A percentile compares a stretch with the other conserved stretches of the same genome.
Evolutionary conservation across 371 early-diverging fungal species (phyloP).

Genomic region (Saksenaea vasiformis): DNA sequence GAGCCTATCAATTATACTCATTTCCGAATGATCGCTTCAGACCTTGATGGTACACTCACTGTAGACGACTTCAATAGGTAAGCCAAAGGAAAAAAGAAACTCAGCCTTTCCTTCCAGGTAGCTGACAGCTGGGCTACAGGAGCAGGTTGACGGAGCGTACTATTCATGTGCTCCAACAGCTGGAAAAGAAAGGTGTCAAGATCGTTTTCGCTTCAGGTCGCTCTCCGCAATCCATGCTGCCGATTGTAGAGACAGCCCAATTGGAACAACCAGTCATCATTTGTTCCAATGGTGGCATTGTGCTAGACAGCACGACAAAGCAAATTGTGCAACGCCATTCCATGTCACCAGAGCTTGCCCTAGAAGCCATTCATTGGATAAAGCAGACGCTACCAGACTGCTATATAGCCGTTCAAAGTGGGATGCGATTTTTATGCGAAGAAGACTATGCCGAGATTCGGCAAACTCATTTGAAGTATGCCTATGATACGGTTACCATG

Average conservation of each 20-base stretch:
- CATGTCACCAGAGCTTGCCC: slow-evolving; percentile 25
- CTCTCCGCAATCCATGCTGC: slow-evolving; percentile 36
- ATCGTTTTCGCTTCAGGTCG: slow-evolving; percentile 45
- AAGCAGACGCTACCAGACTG: slow-evolving; percentile 27
- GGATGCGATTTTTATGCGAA: slow-evolving; percentile 35
- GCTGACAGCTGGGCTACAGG: slow-evolving; percentile 4
- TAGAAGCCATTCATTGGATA: slow-evolving; percentile 22
- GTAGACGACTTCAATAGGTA: slow-evolving; percentile 31
- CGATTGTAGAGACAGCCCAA: slow-evolving; percentile 28
- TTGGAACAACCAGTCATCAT: slow-evolving; percentile 29
- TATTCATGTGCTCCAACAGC: slow-evolving; percentile 26
- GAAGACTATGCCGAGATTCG: slow-evolving; percentile 25
- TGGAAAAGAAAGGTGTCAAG: slow-evolving; percentile 31
- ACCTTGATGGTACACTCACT: slow-evolving; percentile 42
- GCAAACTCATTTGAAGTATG: not conserved
- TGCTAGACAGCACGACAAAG: slow-evolving; percentile 33
- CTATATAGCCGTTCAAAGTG: slow-evolving; percentile 38
- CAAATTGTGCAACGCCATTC: slow-evolving; percentile 35
- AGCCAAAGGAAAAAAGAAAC: not conserved
- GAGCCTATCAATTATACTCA: too few relatives aligned
- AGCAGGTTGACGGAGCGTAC: slow-evolving; percentile 31
- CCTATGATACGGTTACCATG: too few relatives aligned
- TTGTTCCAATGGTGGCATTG: slow-evolving; percentile 42
- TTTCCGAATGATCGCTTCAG: slow-evolving; percentile 39
- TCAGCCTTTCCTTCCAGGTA: not conserved